These are phyloP conservation scores for Colletotrichum sp. DNA, from an alignment of 2,329 filamentous ascomycete genomes.

Conservation along the genomic window DNA sequence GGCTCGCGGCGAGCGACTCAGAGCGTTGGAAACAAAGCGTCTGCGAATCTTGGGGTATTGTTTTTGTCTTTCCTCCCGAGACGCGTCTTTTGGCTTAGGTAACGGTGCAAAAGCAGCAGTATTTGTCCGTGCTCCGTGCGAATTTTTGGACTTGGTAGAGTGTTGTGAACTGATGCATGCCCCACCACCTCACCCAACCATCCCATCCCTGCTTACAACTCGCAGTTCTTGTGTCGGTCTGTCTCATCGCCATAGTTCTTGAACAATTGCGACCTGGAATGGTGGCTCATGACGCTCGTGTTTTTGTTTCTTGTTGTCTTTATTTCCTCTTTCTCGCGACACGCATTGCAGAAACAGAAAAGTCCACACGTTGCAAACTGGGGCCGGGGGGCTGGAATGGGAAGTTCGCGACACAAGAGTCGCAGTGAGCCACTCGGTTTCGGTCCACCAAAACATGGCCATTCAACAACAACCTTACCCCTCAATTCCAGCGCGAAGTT, in stretches of 20 bases:
- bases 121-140: background rate
- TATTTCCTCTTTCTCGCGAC: background rate
- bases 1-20: background rate
- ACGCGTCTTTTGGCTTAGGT: background rate
- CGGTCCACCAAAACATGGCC: background rate
- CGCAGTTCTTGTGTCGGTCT: background rate
- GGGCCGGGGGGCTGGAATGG: background rate
- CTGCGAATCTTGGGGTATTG: background rate
- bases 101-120: background rate
- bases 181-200: background rate
- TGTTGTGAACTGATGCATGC: background rate
- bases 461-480: background rate
- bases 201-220: background rate
- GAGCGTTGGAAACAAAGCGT: background rate
- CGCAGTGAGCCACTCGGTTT: background rate
- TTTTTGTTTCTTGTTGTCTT: background rate
- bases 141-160: background rate
- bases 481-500: background rate
- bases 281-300: background rate
- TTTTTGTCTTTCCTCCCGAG: background rate
- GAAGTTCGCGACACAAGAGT: background rate
- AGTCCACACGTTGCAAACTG: background rate
- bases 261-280: background rate
- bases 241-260: background rate
- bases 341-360: background rate